Evolutionary conservation across 2,329 filamentous ascomycete genomes (phyloP), one percentile per base, ranked within the genome.

Genomic region (Bertia moriformis): DNA sequence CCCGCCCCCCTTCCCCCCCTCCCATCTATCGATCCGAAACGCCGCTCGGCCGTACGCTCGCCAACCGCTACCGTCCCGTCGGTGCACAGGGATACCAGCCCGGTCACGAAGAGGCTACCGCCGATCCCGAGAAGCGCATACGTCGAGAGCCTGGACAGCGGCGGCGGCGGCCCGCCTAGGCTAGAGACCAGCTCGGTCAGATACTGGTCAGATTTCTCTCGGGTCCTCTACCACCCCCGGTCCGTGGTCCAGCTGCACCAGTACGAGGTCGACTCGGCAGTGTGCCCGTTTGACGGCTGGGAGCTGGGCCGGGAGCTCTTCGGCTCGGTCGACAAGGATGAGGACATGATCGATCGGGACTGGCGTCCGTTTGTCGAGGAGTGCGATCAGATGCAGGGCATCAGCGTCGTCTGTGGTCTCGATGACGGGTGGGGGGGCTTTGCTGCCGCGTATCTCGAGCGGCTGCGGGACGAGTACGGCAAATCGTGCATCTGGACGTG

Each of bases 161-260:
- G 86, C 18, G 54, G 71, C 4, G 57, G 71, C 3, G n/a, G n/a
- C n/a, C 67, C 78, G 4, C 71, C 82, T 0, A 61, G 66, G 39
- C 67, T 94, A 14, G 80, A 69, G 1, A 67, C 76, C 1, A 71
- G 77, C 4, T 71, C 73, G 10, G 83, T 96, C n/a, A 75, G 86
- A 40, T 96, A 91, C 61, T 98, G 91, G 89, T 93, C 86, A 20
- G 91, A 98, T 58, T 96, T 87, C 59, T 91, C 85, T 48, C 76
- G 86, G 18, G 73, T 91, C n/a, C 96, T 78, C 59, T 95, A 83
- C 54, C 88, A 96, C 54, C 91, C 91, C 4, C 76, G 74, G 40
- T 94, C 87, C 13, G 73, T 94, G 40, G 69, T 93, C 7, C 88
- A 93, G 53, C 66, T 96, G 12, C 83, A 83, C 52, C 85, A 94